Percentiles rank a stretch among this genome's conserved stretches.
Evolutionary conservation across 257 asterid species (phyloP).

Genomic region (Solanum clarkiae): DNA sequence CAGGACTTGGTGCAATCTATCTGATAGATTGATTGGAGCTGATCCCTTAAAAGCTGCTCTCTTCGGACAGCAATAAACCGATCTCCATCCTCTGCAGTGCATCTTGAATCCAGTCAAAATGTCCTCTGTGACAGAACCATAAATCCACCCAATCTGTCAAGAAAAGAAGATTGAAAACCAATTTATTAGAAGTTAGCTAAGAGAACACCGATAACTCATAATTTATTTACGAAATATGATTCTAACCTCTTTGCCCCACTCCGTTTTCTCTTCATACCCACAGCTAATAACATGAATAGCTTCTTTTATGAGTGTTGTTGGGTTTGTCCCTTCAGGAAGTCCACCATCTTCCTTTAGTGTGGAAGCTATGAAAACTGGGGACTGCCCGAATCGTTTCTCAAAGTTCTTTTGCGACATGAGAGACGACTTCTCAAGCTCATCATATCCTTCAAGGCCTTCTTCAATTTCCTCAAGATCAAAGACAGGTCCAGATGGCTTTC

Average conservation of each 20-base stretch:
- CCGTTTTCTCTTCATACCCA: slow-evolving; percentile 85
- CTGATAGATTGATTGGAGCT: slow-evolving; percentile 82
- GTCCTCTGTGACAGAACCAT: slow-evolving; percentile 77
- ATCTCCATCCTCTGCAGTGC: slow-evolving; percentile 88
- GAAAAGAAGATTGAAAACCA: background rate
- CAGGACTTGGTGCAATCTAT: slow-evolving; percentile 78
- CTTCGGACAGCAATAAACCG: slow-evolving; percentile 66
- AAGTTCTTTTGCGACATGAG: slow-evolving; percentile 84
- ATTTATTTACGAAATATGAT: background rate
- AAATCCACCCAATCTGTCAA: slow-evolving; percentile 82
- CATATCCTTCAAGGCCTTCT: slow-evolving; percentile 86
- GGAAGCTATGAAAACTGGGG: slow-evolving; percentile 70
- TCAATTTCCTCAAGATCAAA: slow-evolving; percentile 81
- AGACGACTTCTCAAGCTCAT: slow-evolving; percentile 73
- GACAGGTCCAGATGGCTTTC: slow-evolving; percentile 39
- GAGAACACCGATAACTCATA: background rate
- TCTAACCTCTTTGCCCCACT: slow-evolving; percentile 84
- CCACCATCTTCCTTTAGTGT: slow-evolving; percentile 83
- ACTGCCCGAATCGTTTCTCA: slow-evolving; percentile 74
- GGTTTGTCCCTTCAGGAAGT: slow-evolving; percentile 55
- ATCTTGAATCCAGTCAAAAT: slow-evolving; percentile 84
- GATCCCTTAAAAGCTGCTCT: slow-evolving; percentile 84
- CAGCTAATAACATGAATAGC: slow-evolving; percentile 86
- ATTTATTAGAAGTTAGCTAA: background rate
- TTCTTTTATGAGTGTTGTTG: slow-evolving; percentile 55